Conservation (phyloP, 2,329 filamentous ascomycete species). For the Apiospora koreana region DNA sequence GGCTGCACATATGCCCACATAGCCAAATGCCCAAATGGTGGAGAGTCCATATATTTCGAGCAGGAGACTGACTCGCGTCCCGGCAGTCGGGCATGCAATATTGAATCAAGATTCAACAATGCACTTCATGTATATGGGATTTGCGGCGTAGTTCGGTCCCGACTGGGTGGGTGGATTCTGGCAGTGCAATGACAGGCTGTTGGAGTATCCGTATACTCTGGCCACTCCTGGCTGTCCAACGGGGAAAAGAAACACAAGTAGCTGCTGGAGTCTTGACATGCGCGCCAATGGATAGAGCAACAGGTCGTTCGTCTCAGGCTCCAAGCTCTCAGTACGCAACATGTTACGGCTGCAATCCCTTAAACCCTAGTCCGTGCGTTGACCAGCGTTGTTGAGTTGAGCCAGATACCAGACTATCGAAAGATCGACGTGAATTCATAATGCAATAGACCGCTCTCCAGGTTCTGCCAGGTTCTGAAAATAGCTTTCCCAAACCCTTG, state of each 20-base stretch:
- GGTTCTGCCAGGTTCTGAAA: not conserved
- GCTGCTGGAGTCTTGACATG: not conserved
- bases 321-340: not conserved
- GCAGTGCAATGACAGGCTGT: not conserved
- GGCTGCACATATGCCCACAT: not conserved
- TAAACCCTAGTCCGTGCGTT: not conserved
- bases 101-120: conserved; percentile 3
- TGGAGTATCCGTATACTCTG: not conserved
- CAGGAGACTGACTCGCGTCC: not conserved
- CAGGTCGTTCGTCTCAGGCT: not conserved
- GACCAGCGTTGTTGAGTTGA: not conserved
- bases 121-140: not conserved
- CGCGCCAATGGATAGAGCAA: not conserved
- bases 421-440: conserved; percentile 6
- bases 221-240: not conserved
- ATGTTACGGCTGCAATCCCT: not conserved
- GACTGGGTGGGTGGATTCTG: not conserved
- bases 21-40: not conserved
- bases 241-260: not conserved
- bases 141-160: not conserved
- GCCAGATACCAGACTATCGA: conserved; percentile 5
- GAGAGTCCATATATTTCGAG: not conserved
- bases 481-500: conserved; percentile 1
- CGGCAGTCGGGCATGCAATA: not conserved
- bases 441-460: conserved; percentile 4